These are phyloP conservation scores for Populus ilicifolia DNA, from an alignment of 345 rosid species.

Conservation along the genomic window DNA sequence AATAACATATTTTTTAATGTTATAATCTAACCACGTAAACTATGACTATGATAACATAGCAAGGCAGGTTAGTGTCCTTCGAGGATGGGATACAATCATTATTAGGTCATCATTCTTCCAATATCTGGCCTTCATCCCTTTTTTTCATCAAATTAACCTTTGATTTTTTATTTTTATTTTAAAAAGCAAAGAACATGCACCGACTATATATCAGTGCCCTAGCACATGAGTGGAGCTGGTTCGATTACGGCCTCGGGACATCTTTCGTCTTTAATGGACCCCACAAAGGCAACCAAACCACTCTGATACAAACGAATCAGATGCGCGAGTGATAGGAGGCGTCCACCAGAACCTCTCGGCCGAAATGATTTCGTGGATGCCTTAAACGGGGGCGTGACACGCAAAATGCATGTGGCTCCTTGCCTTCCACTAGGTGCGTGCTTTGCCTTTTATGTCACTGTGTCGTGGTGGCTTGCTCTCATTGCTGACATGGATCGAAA, in stretches of 20 bases:
- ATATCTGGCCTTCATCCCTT: no score
- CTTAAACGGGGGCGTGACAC: background rate
- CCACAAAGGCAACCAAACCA: background rate
- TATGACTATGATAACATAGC: no score
- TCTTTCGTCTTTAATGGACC: no score
- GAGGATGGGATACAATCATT: background rate
- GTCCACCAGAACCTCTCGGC: background rate
- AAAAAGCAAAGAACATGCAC: no score
- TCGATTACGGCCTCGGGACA: no score
- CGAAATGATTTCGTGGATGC: background rate
- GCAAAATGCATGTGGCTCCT: background rate
- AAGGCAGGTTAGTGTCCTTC: background rate
- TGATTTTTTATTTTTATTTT: no score
- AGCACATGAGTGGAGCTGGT: no score
- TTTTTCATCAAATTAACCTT: no score
- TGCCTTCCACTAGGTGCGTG: background rate
- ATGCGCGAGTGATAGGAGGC: background rate
- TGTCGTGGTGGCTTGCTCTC: slow-evolving; percentile 2
- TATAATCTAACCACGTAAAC: background rate
- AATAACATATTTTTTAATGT: no score
- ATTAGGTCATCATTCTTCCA: no score
- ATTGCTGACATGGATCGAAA: no score
- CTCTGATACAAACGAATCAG: background rate
- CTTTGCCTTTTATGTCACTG: background rate
- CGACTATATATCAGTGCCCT: no score